Base-by-base conservation (phyloP, 2,329 filamentous ascomycete species). In the Cucurbitaria berberidis region DNA sequence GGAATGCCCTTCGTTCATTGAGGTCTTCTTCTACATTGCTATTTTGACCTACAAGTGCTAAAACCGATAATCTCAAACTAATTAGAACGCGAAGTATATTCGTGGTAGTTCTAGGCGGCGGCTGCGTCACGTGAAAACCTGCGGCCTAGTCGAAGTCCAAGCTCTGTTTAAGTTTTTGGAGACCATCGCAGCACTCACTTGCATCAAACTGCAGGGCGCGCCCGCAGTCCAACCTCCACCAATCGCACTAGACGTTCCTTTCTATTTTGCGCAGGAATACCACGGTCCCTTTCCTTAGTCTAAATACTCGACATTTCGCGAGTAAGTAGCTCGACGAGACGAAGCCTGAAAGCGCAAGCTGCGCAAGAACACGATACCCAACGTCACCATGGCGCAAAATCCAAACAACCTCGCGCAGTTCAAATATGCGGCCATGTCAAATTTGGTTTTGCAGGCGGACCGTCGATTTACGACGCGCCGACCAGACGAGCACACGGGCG, bases 361-460 rank as follows among this genome's bases (percentile, higher is more conserved):
- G 64, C 60, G 58, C 49, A 50, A 53, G 41, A 38, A 41, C 47
- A 57, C 53, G 52, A 59, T 50, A 53, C 45, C 55, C 42, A 60
- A 57, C 57, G 51, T 53, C 56, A 63, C 40, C 57, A 68, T 68
- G 65, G 63, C 65, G 53, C 60, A 65, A 39, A 63, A 67, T 34
- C 59, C 59, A 54, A 71, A 84, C 70, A 80, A 95, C 89, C 90
- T 96, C 71, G 93, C 91, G 78, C 93, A 96, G 80, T 97, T 96
- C 85, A 97, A 97, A 80, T 96, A 97, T 86, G 92, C 92, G 87
- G 92, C 91, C 77, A 98, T 99, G 95, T 99, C 95, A 81, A 99
- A 99, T 87, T 89, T 99, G 91, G 95, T 99, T 75, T 91, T 99
- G 86, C 95, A 99, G 90, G 93, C 92, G 81, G 95, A 99, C 82